These are phyloP conservation scores for Colletotrichum gloeosporioides DNA, from an alignment of 2,329 filamentous ascomycete species.

Conservation along the genomic window DNA sequence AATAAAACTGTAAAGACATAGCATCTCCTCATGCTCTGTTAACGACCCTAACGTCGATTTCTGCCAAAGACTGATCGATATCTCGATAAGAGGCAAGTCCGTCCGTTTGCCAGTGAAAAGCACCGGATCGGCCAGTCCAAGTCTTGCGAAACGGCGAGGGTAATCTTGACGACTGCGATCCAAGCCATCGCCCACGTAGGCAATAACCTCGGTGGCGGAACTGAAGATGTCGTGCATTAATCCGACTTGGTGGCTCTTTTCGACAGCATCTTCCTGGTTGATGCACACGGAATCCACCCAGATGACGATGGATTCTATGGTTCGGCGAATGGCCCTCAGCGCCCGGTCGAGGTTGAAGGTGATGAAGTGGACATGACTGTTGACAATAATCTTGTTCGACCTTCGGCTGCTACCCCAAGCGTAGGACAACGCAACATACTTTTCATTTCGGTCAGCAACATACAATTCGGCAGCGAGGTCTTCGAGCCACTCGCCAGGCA, in stretches of 20 bases:
- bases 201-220: background rate
- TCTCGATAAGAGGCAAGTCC: background rate
- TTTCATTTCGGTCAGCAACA: background rate
- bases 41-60: background rate
- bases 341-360: conserved; percentile 33
- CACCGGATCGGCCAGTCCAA: background rate
- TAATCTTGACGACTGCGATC: conserved; percentile 9
- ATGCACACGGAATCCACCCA: conserved; percentile 24
- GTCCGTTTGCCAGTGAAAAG: background rate
- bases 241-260: conserved; percentile 19
- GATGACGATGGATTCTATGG: background rate
- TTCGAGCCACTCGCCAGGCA: conserved; percentile 14
- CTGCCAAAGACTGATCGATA: background rate
- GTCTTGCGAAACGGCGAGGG: background rate
- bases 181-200: conserved; percentile 10
- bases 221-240: conserved; percentile 19
- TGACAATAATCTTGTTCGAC: conserved; percentile 24
- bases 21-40: background rate
- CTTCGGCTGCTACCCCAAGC: conserved; percentile 29
- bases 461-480: background rate
- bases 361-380: conserved; percentile 24
- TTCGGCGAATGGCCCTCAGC: conserved; percentile 27
- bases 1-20: background rate
- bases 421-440: conserved; percentile 32
- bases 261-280: conserved; percentile 13